Base-by-base conservation (phyloP, 176 grass and related monocot species). In the Eragrostis nindensis region DNA sequence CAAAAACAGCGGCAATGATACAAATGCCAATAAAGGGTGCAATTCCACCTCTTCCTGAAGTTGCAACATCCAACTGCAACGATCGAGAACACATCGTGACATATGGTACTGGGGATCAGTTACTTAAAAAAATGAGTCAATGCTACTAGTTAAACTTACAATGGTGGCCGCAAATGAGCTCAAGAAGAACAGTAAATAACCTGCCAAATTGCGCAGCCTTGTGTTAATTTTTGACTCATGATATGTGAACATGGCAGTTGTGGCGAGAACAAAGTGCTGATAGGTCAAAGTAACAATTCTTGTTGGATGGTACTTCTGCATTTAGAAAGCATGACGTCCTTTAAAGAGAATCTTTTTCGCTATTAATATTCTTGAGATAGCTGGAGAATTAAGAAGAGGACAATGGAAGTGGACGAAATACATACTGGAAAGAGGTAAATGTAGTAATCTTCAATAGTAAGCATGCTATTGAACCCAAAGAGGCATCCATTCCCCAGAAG, bases 401-500 rank as follows among this genome's bases (percentile, higher is more conserved):
- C 32, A 36, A 55, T 30, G 5, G 1, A 1, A 14, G 6, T 11
- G 5, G 16, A 16, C 14, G 27, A 1, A 11, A 30, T 27, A 61
- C 79, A 25, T 91, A 91, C 89, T 4, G 92, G 83, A 71, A 91
- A 94, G 66, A 94, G 89, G 80, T 89, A 75, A 2, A 56, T n/a
- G 48, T 73, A 82, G 70, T 91, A 91, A 87, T 94, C 92, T 89
- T 94, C 83, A 26, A 91, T 89, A 3, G 89, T 91, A 21, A 91
- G 77, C 83, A 94, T 76, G 71, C 92, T 82, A 24, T 94, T 91
- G 71, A 81, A 91, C 50, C 86, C 77, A 36, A 91, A 89, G 77
- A 91, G 86, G 56, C 88, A 91, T 61, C 92, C 92, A 50, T 86
- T 94, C 62, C 92, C 92, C 18, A 94, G 89, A 48, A 94, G 48